Evolutionary conservation across 495 filamentous ascomycete genomes (phyloP), one percentile per base, ranked within the genome.

Genomic region (Achaetomiella virescens): DNA sequence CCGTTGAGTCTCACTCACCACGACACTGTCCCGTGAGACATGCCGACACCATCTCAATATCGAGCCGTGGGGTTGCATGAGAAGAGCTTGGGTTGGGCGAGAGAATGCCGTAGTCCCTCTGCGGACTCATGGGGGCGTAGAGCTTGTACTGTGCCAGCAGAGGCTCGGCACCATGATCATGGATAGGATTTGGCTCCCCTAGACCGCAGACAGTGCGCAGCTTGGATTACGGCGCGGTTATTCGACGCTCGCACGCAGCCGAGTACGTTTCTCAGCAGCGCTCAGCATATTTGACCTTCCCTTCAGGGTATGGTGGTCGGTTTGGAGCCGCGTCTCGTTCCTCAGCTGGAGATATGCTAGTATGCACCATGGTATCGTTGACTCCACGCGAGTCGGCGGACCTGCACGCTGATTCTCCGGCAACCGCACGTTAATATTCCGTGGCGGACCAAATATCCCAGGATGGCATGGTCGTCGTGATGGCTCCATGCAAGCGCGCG

Each of bases 11-110:
- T 20, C 18, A 17, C 43, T 31, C 41, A 45, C n/a, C 57, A 38
- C 60, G 24, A 58, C 45, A 40, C 51, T 47, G 31, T 37, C 52
- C 35, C 47, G 38, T 47, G 58, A 53, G 47, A 50, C 49, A 20
- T 45, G 56, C 35, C 54, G 49, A 48, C 57, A 58, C 62, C 65
- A 61, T 61, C 49, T 60, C 60, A 68, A 63, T 68, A 65, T 68
- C 65, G 31, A 55, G 52, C 65, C 62, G 65, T 46, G 56, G 48
- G 53, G 46, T 47, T 61, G 62, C 65, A 67, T 64, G 20, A 55
- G 45, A 46, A 46, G 35, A 48, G 45, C 6, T 41, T 35, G 33
- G 43, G 55, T 42, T 48, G 52, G 54, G 48, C 48, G 36, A 55
- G 54, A 54, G 27, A 4, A 31, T 31, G 27, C 42, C 25, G 35